Base-by-base conservation (phyloP, 352 stramenopile species). In the Hyaloperonospora brassicae region DNA sequence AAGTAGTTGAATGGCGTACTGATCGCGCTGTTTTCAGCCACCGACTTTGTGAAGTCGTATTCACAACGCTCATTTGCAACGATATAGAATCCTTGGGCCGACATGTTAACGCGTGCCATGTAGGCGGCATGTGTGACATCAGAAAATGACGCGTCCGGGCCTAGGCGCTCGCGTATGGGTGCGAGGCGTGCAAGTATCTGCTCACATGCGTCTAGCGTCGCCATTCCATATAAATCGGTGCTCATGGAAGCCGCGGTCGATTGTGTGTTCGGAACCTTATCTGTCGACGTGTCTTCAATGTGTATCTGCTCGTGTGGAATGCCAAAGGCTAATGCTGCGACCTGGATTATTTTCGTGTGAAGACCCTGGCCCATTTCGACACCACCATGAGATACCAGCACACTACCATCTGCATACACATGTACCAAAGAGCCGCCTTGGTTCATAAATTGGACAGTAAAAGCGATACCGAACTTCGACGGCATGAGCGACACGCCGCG, bases 331-430 rank as follows among this genome's bases (percentile, higher is more conserved):
- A 93, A 82, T 22, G 95, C 94, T 14, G 90, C 76, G 36, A 91
- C 75, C 49, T 91, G 81, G 40, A 89, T 88, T 47, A 95, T 89
- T 68, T 98, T 98, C 1, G 95, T 98, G 68, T 98, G 91, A 5
- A 98, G 66, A 10, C 95, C 96, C 70, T 98, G 95, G 27, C 95
- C 94, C 95, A 98, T 98, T 73, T 98, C 96, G n/a, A 96, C 96
- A 24, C 95, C 96, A 25, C 96, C 94, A 56, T 98, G 94, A 9
- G 86, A 95, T 8, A 98, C 78, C 36, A 98, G 63, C 27, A 98
- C 92, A 52, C 91, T 98, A 7, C 93, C 95, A 57, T 98, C 96
- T 1, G 77, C 78, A 65, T 98, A 98, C 11, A 98, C 73, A 68
- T 98, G 92, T 8, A 98, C 95, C 11, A 98, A 76, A 1, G 95